Conservation (phyloP, 2,329 filamentous ascomycete genomes). For the Clarireedia sp. region DNA sequence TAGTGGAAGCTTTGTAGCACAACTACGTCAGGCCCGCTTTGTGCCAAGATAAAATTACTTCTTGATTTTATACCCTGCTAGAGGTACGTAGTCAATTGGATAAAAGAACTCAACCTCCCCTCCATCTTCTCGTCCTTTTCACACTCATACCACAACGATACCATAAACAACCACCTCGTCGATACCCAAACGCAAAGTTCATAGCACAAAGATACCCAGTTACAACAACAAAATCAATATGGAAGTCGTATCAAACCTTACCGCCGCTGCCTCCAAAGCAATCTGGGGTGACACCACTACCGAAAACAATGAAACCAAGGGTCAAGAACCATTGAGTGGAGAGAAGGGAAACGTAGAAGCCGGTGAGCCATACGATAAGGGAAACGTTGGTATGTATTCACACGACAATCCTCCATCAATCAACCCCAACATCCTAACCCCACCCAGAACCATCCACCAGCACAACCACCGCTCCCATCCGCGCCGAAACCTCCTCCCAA, state of each 20-base stretch:
- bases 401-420: background rate
- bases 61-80: slow-evolving; percentile 1
- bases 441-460: background rate
- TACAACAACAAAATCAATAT: slow-evolving; percentile 33
- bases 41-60: background rate
- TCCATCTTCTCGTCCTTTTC: background rate
- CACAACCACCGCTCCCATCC: background rate
- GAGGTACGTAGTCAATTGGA: background rate
- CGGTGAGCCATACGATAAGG: slow-evolving; percentile 70
- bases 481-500: background rate
- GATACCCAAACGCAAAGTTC: background rate
- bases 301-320: slow-evolving; percentile 17
- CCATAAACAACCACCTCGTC: background rate
- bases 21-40: background rate
- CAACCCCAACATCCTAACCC: background rate
- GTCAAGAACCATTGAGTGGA: slow-evolving; percentile 65
- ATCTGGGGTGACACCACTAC: slow-evolving; percentile 33
- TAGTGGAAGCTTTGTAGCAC: too few relatives aligned
- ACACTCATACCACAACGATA: background rate
- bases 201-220: background rate
- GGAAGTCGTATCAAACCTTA: slow-evolving; percentile 56
- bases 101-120: background rate
- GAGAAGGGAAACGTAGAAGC: slow-evolving; percentile 56
- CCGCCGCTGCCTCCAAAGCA: slow-evolving; percentile 35
- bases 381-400: slow-evolving; percentile 45